Base-by-base conservation (phyloP, 805 yeast genomes). In the Candida endomychidarum region DNA sequence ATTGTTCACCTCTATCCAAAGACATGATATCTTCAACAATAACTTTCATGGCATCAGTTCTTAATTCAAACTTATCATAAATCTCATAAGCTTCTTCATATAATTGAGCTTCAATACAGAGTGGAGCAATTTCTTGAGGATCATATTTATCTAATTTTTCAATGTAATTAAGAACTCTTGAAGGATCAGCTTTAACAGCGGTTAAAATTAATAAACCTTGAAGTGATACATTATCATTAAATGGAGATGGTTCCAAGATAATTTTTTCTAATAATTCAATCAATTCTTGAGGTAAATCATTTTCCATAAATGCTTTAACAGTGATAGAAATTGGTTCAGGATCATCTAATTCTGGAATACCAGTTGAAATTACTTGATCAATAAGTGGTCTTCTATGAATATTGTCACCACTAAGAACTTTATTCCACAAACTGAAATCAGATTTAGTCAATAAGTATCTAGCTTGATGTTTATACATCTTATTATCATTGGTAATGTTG, bases 401-500 rank as follows among this genome's bases (percentile, higher is more conserved):
- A 63, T 86, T 89, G 34, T 84, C 93, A 31, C 75, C 77, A 45
- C 71, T 55, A 58, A 93, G 74, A 4, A 93, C 99, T 51, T 72
- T 73, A 41, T 78, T 67, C 97, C 98, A 93, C 49, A 93, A 74
- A 5, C 65, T 74, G 17, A 81, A 71, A 59, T 93, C 96, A n/a
- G 96, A 87, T 63, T 96, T 85, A 46, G 80, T 73, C 52, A 93
- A 77, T 54, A 93, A 74, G 61, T 93, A 93, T 63, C 98, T 83
- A n/a, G 98, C 98, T 74, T 93, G 99, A 67, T 93, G 91, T 65
- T 93, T 93, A 77, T 86, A 93, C 99, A 93, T 93, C 53, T 93
- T 79, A 64, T 93, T 93, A 58, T 93, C 98, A 63, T 93, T 93
- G 51, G 99, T 93, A 64, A 93, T 89, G 58, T 78, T 75, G 56